These are phyloP conservation scores for Phytophthora cactorum DNA, from an alignment of 352 stramenopile genomes.

Conservation along the genomic window DNA sequence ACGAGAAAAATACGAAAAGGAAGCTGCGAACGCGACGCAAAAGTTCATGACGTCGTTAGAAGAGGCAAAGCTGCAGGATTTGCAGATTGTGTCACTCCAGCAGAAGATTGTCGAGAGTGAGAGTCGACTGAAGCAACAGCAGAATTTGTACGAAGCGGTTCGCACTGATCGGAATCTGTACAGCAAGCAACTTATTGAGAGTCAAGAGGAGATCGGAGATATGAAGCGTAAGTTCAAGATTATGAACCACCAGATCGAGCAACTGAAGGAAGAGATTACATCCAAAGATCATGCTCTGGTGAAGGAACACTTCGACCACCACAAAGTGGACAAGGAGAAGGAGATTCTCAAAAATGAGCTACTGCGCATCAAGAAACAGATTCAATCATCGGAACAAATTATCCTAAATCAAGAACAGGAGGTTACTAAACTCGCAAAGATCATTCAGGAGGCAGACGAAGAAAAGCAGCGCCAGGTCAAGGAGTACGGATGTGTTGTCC, in stretches of 20 bases:
- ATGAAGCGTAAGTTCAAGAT: constrained; percentile 93
- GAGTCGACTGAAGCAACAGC: constrained; percentile 92
- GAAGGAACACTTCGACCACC: constrained; percentile 94
- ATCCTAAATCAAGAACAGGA: constrained; percentile 88
- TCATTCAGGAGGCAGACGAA: constrained; percentile 92
- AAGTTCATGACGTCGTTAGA: constrained; percentile 87
- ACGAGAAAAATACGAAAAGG: constrained; percentile 89
- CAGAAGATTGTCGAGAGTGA: constrained; percentile 82
- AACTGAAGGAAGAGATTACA: constrained; percentile 94
- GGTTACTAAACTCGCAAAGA: constrained; percentile 80
- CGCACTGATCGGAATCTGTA: constrained; percentile 93
- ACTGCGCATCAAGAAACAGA: constrained; percentile 92
- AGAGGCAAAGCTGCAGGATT: constrained; percentile 80
- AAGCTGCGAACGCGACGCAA: constrained; percentile 77
- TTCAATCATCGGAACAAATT: constrained; percentile 89
- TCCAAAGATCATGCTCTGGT: constrained; percentile 91
- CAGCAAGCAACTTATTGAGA: constrained; percentile 94
- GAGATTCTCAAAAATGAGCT: constrained; percentile 92
- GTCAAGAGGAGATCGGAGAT: constrained; percentile 89
- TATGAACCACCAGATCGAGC: constrained; percentile 93
- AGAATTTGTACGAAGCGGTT: constrained; percentile 94
- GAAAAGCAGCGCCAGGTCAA: constrained; percentile 89
- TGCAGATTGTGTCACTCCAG: constrained; percentile 75
- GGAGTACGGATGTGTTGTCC: constrained; percentile 83
- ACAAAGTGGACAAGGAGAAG: constrained; percentile 94